phyloP scores from a whole-genome alignment of 306 rosid species.

The Fragaria iinumae region DNA sequence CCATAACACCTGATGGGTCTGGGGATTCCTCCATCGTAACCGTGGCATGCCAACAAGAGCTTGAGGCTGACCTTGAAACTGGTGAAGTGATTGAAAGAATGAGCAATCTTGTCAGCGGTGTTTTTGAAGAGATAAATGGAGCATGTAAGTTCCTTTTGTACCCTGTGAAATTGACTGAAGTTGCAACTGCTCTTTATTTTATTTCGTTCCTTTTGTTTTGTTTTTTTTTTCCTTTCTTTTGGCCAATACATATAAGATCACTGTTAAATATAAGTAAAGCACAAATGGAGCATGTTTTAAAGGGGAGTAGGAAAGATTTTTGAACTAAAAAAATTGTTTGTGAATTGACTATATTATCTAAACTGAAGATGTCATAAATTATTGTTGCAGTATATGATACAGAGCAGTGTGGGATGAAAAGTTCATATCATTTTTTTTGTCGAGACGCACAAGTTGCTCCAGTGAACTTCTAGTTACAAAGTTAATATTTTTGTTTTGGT shows the following conservation, averaged over 20 bases:
- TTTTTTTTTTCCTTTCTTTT: neutral
- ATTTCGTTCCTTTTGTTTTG: neutral
- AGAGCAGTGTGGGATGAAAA: neutral
- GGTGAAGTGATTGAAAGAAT: conserved; percentile 16
- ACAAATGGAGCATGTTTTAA: neutral
- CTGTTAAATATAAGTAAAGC: neutral
- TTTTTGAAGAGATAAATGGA: conserved; percentile 11
- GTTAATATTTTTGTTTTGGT: neutral
- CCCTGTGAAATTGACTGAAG: too few relatives aligned
- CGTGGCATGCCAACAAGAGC: conserved; percentile 20
- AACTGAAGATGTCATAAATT: neutral
- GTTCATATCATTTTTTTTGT: neutral
- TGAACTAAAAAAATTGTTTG: neutral
- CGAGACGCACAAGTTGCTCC: neutral
- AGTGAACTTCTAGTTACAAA: neutral
- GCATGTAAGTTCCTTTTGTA: conserved; percentile 1
- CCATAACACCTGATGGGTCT: conserved; percentile 27
- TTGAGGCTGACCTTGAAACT: conserved; percentile 2
- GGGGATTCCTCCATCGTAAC: conserved; percentile 21
- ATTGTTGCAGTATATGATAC: neutral
- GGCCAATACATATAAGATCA: neutral
- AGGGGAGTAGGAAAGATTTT: neutral
- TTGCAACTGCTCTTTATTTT: neutral
- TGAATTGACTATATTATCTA: neutral
- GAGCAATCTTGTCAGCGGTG: conserved; percentile 2